Evolutionary conservation across 2,329 filamentous ascomycete genomes (phyloP).

Genomic region (Tympanopsis confertula): DNA sequence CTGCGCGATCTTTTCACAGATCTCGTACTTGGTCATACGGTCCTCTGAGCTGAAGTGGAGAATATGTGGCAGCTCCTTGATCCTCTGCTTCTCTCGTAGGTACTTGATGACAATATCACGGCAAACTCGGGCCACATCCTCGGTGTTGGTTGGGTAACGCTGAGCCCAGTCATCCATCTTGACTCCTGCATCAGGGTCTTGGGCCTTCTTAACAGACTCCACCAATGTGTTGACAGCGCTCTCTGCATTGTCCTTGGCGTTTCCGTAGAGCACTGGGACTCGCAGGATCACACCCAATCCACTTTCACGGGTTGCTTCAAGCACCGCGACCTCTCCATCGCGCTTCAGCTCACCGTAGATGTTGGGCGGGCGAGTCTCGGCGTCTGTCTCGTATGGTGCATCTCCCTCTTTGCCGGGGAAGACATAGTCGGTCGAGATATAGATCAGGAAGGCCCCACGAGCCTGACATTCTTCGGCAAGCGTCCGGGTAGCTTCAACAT

Average conservation of each 20-base stretch:
- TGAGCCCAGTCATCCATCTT: slow-evolving; percentile 80
- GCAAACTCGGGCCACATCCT: slow-evolving; percentile 72
- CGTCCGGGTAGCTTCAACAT: slow-evolving; percentile 57
- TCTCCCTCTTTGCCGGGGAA: slow-evolving; percentile 66
- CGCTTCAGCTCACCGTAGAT: slow-evolving; percentile 56
- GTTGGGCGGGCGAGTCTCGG: slow-evolving; percentile 60
- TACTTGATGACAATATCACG: slow-evolving; percentile 63
- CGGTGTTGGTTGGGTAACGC: slow-evolving; percentile 79
- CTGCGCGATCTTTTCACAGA: slow-evolving; percentile 66
- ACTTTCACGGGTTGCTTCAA: slow-evolving; percentile 42
- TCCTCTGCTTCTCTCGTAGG: slow-evolving; percentile 32
- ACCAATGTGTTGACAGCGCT: slow-evolving; percentile 76
- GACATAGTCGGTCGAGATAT: slow-evolving; percentile 76
- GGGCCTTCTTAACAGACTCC: slow-evolving; percentile 63
- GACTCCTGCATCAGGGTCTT: slow-evolving; percentile 47
- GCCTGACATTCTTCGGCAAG: slow-evolving; percentile 57
- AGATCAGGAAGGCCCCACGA: slow-evolving; percentile 54
- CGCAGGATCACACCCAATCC: slow-evolving; percentile 57
- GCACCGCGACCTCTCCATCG: slow-evolving; percentile 49
- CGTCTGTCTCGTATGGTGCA: slow-evolving; percentile 65
- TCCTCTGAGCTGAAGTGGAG: slow-evolving; percentile 84
- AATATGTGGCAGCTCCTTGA: slow-evolving; percentile 46
- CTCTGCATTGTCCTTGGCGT: slow-evolving; percentile 58
- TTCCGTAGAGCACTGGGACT: slow-evolving; percentile 75
- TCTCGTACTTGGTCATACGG: slow-evolving; percentile 79